Evolutionary conservation across 176 grass and related monocot genomes (phyloP).

Genomic region (Puccinellia tenuiflora): DNA sequence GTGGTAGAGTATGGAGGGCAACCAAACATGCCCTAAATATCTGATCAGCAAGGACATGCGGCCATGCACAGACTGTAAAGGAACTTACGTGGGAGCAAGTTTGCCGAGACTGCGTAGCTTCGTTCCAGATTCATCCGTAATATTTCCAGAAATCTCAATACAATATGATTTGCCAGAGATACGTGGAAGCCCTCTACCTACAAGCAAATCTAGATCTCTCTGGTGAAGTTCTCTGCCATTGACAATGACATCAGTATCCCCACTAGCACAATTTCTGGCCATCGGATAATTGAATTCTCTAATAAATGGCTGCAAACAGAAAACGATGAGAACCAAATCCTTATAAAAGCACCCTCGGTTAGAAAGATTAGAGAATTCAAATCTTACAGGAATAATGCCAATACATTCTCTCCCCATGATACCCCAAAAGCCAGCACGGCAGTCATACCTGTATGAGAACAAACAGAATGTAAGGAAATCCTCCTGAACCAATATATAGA

Average conservation of each 20-base stretch:
- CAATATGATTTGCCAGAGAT: slow-evolving; percentile 54
- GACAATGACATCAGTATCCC: slow-evolving; percentile 67
- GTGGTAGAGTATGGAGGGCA: not conserved
- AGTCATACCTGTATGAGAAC: slow-evolving; percentile 69
- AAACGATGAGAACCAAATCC: slow-evolving; percentile 11
- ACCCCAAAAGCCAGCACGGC: slow-evolving; percentile 96
- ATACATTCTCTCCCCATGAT: slow-evolving; percentile 88
- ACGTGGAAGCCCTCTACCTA: slow-evolving; percentile 63
- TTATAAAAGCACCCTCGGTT: not conserved
- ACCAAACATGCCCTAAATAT: not conserved
- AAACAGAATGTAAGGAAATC: slow-evolving; percentile 12
- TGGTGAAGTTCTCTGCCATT: slow-evolving; percentile 93
- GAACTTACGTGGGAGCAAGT: slow-evolving; percentile 97
- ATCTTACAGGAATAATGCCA: slow-evolving; percentile 94
- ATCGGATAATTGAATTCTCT: slow-evolving; percentile 89
- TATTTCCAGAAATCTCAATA: slow-evolving; percentile 75
- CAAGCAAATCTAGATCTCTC: slow-evolving; percentile 75
- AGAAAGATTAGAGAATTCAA: not conserved
- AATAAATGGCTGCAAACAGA: slow-evolving; percentile 63
- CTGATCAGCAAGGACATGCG: not conserved
- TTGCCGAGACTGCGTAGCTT: slow-evolving; percentile 77
- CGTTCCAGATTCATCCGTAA: slow-evolving; percentile 64
- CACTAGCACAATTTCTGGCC: slow-evolving; percentile 58
- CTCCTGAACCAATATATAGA: not conserved
- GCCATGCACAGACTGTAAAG: not conserved